A percentile compares a stretch with the other conserved stretches of the same genome.
Evolutionary conservation across 129 eudicot species (phyloP).

Genomic region (Silybum marianum): DNA sequence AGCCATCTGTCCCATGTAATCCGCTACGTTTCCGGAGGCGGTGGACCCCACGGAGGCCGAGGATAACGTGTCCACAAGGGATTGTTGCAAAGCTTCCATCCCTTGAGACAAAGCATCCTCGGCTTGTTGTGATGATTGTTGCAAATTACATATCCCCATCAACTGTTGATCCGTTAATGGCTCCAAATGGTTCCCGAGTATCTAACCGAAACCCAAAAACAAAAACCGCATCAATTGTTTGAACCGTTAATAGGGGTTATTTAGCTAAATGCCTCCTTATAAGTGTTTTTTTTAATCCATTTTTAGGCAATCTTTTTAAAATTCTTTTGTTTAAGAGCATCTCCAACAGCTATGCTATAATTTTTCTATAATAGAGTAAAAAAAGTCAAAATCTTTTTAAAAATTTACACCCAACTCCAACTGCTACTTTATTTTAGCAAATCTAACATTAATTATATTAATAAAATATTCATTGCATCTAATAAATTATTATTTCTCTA

Average conservation of each 20-base stretch:
- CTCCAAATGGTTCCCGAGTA: slow-evolving; percentile 78
- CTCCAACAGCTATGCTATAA: too few relatives aligned
- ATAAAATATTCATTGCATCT: too few relatives aligned
- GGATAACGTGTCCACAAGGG: slow-evolving; percentile 84
- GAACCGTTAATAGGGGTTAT: not conserved
- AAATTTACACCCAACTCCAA: too few relatives aligned
- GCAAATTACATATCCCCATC: slow-evolving; percentile 86
- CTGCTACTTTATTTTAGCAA: too few relatives aligned
- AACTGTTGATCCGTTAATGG: slow-evolving; percentile 91
- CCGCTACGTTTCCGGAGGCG: slow-evolving; percentile 59
- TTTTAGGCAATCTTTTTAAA: too few relatives aligned
- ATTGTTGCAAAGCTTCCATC: slow-evolving; percentile 96
- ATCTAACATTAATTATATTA: too few relatives aligned
- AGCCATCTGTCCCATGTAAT: slow-evolving; percentile 99
- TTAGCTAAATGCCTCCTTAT: too few relatives aligned
- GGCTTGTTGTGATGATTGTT: slow-evolving; percentile 94
- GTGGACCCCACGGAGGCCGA: slow-evolving; percentile 57
- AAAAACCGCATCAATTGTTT: not conserved
- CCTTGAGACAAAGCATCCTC: slow-evolving; percentile 99
- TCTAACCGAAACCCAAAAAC: slow-evolving; percentile 39
- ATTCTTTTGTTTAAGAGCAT: too few relatives aligned
- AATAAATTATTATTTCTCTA: too few relatives aligned
- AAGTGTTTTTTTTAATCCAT: too few relatives aligned
- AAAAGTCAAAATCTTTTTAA: too few relatives aligned
- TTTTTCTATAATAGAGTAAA: too few relatives aligned